A percentile compares a stretch with the other conserved stretches of the same genome.
Evolutionary conservation across 2,329 filamentous ascomycete genomes (phyloP).

Genomic region (Sporothrix schenckii): DNA sequence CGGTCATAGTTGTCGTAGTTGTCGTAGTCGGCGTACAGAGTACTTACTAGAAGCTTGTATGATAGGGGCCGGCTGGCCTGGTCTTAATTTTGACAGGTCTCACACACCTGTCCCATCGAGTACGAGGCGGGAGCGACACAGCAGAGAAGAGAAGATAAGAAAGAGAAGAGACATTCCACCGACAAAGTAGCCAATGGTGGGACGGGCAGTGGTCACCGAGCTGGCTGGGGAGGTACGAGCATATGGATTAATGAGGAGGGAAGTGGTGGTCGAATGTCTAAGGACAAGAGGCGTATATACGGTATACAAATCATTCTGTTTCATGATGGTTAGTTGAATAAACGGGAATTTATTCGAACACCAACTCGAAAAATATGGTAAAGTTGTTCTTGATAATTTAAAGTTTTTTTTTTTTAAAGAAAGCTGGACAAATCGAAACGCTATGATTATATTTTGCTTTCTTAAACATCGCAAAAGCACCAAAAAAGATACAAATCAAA

Average conservation of each 20-base stretch:
- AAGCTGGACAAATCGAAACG: no score
- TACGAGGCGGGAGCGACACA: background rate
- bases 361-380: no score
- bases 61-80: background rate
- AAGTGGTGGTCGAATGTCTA: background rate
- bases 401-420: no score
- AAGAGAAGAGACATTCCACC: background rate
- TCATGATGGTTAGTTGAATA: no score
- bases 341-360: no score
- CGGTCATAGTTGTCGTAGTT: background rate
- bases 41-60: no score
- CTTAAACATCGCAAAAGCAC: no score
- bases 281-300: no score
- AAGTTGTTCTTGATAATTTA: no score
- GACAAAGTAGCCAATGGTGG: background rate
- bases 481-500: no score
- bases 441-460: no score
- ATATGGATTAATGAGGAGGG: background rate
- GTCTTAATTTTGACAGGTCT: slow-evolving; percentile 17
- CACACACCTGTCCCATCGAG: background rate
- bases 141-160: background rate
- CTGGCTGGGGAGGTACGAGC: background rate
- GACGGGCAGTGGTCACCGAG: slow-evolving; percentile 17
- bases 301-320: no score
- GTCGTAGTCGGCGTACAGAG: background rate